Evolutionary conservation across 768 basidiomycete species (phyloP).

Genomic region (Cubamyces lactineus): DNA sequence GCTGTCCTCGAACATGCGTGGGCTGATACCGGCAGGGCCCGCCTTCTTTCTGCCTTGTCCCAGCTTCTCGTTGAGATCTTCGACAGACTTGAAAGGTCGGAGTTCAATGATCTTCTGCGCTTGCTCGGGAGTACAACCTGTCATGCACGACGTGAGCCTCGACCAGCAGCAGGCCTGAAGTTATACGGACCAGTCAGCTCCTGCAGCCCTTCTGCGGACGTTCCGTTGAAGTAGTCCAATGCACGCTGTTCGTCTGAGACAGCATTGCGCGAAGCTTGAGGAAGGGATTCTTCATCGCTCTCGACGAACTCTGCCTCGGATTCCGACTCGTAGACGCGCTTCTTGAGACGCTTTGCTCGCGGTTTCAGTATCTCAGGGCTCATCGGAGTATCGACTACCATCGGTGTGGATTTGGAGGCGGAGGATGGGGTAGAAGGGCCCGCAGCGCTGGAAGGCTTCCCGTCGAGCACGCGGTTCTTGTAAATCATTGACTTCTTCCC

Average conservation of each 20-base stretch:
- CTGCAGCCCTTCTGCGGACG: conserved; percentile 64
- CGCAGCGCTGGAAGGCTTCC: conserved; percentile 30
- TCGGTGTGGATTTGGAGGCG: conserved; percentile 40
- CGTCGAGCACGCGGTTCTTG: conserved; percentile 56
- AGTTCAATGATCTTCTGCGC: conserved; percentile 76
- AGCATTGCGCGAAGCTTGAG: conserved; percentile 25
- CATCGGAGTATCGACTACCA: conserved; percentile 42
- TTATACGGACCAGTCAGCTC: conserved; percentile 68
- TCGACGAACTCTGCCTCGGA: conserved; percentile 59
- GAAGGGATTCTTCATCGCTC: conserved; percentile 43
- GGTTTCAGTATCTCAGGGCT: conserved; percentile 45
- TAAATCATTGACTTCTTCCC: conserved; percentile 86
- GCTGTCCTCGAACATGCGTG: conserved; percentile 90
- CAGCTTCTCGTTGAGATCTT: conserved; percentile 76
- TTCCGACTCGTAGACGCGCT: conserved; percentile 68
- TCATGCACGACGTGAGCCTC: conserved; percentile 1
- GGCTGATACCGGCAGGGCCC: conserved; percentile 80
- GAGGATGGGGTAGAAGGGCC: conserved; percentile 21
- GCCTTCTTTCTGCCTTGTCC: conserved; percentile 88
- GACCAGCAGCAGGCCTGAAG: background rate
- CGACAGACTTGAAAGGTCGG: conserved; percentile 78
- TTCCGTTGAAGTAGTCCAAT: conserved; percentile 70
- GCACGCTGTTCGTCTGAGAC: conserved; percentile 50
- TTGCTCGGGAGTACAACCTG: conserved; percentile 82
- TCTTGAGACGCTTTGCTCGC: conserved; percentile 58